phyloP scores from a whole-genome alignment of 2,329 filamentous ascomycete species.

The Pyricularia pennisetigena region DNA sequence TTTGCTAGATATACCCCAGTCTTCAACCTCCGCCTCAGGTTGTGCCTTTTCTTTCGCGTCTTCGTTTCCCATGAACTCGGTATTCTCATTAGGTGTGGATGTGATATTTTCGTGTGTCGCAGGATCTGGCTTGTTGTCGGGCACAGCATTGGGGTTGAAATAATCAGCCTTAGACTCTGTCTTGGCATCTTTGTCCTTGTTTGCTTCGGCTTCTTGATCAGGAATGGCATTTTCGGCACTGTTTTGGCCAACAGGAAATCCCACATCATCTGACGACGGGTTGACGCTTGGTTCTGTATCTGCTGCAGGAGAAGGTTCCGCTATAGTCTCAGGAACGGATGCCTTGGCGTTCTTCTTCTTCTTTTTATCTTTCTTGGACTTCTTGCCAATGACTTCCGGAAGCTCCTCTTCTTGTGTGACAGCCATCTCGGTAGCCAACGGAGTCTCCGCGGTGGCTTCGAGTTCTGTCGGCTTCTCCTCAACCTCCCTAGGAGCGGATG shows the following conservation, averaged over 20 bases:
- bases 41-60: background rate
- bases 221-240: background rate
- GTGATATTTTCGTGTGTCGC: background rate
- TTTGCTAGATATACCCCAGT: background rate
- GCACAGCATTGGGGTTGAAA: background rate
- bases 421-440: background rate
- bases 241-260: background rate
- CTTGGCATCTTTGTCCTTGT: background rate
- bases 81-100: background rate
- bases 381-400: background rate
- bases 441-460: background rate
- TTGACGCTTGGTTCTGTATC: background rate
- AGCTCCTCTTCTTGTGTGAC: background rate
- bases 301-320: background rate
- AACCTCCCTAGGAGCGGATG: background rate
- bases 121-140: background rate
- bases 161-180: background rate
- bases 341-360: constrained; percentile 9
- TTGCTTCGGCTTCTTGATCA: background rate
- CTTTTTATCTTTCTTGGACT: constrained; percentile 7
- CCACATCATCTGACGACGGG: background rate
- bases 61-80: background rate
- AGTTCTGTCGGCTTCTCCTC: background rate
- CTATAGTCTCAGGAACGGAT: background rate
- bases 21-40: background rate